Evolutionary conservation across 805 yeast species (phyloP), one percentile per base, ranked within the genome.

Genomic region (Pichia paraexigua): DNA sequence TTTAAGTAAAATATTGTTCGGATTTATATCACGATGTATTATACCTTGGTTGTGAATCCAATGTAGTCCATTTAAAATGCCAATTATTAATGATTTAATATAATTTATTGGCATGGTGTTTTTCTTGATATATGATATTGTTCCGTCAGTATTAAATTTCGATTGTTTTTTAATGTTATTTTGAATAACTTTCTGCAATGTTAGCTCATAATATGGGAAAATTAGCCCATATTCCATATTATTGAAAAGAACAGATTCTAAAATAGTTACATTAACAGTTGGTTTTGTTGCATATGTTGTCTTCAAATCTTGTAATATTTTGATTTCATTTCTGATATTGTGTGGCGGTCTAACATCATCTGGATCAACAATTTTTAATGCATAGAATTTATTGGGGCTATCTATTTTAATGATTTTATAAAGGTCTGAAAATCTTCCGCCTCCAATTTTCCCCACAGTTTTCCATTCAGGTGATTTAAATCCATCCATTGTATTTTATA

Each of bases 1-100:
- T 6, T 60, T 63, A 48, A 68, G 64, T 63, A 69, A 58, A 43
- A 69, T 62, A 47, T 87, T 87, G 61, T 85, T 90, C 0, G 92
- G 92, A 59, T 87, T 87, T 58, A 87, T 80, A 67, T 87, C 95
- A 58, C 95, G 69, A 64, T 87, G 94, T 20, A 69, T 69, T 20
- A 69, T 83, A 7, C 85, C 88, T 48, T 81, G 73, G 9, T 74
- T 65, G 63, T 94, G 97, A 49, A 87, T 74, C 61, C 79, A 85
- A 39, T 71, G 66, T 25, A 87, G 66, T 2, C 84, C 86, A 40
- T 68, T 63, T 24, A 69, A 68, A 10, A 68, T 58, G 57, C 66
- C 75, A 37, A 58, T 65, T 17, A 76, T 62, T 2, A 77, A 67
- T 1, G 65, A 60, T 2, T 44, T 45, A 0, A 66, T 60, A n/a